Conservation (phyloP, 257 asterid genomes). For the Cruciata laevipes region DNA sequence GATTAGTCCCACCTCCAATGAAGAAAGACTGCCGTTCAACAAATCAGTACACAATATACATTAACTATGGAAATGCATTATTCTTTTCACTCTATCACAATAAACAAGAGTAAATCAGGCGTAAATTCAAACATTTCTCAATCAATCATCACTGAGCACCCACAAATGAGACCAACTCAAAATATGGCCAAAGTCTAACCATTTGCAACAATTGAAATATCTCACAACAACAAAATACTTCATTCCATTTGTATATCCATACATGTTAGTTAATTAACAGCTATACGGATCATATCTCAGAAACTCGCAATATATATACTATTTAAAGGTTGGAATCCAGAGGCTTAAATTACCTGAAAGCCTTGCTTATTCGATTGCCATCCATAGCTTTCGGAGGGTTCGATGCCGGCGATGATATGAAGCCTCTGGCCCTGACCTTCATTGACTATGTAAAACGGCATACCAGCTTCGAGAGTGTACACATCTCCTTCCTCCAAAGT, state of each 20-base stretch:
- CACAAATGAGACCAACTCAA: too few species aligned
- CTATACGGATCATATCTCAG: not conserved
- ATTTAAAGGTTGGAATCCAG: not conserved
- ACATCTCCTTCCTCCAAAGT: conserved; percentile 59
- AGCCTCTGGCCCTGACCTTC: conserved; percentile 60
- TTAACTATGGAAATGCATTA: too few species aligned
- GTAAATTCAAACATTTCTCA: too few species aligned
- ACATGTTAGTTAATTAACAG: too few species aligned
- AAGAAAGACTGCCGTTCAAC: conserved; percentile 52
- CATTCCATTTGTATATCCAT: too few species aligned
- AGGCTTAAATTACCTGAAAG: conserved; percentile 41
- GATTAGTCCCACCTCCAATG: conserved; percentile 74
- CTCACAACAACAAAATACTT: too few species aligned
- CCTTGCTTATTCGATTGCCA: conserved; percentile 23
- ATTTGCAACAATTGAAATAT: too few species aligned
- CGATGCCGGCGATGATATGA: conserved; percentile 64
- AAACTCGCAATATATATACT: too few species aligned
- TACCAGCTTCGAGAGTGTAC: conserved; percentile 62
- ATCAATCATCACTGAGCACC: too few species aligned
- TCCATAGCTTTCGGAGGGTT: conserved; percentile 45
- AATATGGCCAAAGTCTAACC: too few species aligned
- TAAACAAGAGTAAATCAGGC: too few species aligned
- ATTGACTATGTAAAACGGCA: conserved; percentile 69
- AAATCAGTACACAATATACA: not conserved
- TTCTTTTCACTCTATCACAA: too few species aligned